Evolutionary conservation across 1,284 basidiomycete genomes (phyloP), one percentile per base, ranked within the genome.

Genomic region (Ceratobasidium sp.): DNA sequence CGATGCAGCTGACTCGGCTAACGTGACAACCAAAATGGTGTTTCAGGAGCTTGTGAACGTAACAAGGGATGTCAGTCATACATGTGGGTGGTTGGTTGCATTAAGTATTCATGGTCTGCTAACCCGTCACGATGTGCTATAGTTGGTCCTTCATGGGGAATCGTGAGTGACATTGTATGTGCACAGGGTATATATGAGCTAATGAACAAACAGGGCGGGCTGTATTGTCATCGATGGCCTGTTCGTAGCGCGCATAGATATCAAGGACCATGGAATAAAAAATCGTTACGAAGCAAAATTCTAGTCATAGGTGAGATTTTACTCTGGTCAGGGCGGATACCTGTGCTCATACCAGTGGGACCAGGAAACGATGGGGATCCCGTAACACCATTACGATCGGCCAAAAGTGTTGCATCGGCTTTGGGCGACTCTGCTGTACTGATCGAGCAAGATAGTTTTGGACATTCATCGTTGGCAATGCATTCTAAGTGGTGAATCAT

Each of bases 11-110:
- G 62, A 78, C 54, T 6, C 62, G 3, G 62, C 40, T 5, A 77
- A 69, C 38, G 59, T 68, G 3, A 78, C 78, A 2, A 78, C 78
- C 26, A 54, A 26, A 52, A 75, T 67, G 50, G 73, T 77, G 7
- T 79, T 77, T 28, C 50, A 79, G n/a, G 38, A 56, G 28, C 13
- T 79, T 3, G 61, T 77, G 3, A 17, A 50, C 13, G 40, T 59
- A n/a, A 65, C 71, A 50, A 38, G 61, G 40, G 26, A 28, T n/a
- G 61, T 75, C 15, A 64, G 59, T 15, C 77, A 44, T 2, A 69
- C 54, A 38, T 78, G 77, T 78, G 33, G 15, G 77, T 73, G n/a
- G 5, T 44, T 46, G 6, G 42, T 71, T 52, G 6, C 40, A 15
- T 62, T 20, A 3, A 62, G 59, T 17, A 33, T n/a, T n/a, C n/a